Evolutionary conservation across 192 early-diverging fungal species (phyloP), one percentile per base, ranked within the genome.

Genomic region (Rhizophlyctis rosea): DNA sequence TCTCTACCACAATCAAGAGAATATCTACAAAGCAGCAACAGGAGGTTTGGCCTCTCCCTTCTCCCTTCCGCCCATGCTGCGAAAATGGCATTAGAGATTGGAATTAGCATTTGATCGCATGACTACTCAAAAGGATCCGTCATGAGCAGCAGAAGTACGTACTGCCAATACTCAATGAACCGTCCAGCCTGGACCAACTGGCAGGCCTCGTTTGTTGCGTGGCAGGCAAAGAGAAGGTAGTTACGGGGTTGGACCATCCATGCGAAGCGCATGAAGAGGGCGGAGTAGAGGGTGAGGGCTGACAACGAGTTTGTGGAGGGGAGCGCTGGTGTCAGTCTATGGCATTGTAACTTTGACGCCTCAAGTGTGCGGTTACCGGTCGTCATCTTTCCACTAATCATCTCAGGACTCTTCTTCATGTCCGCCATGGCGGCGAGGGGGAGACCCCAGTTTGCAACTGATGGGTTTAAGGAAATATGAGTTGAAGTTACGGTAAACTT

Each of bases 361-460:
- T n/a, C n/a, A n/a, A n/a, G 11, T 47, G 9, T 47, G 11, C 39
- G 47, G 14, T 49, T 67, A 88, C 87, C 88, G 18, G 67, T 63
- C 32, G 96, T 98, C 96, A 98, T 98, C 59, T 93, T 96, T 52
- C 90, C 90, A 30, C 86, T 88, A 70, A 98, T 98, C 66, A 89
- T 75, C 59, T 93, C 92, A 7, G 93, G 91, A 55, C 89, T 89
- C 71, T 94, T 91, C 59, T 88, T 83, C 55, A 83, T 86, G 70
- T 98, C 96, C 39, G 91, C 90, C 59, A 96, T 91, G 7, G 96
- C 96, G 31, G 94, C 95, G 29, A 98, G 59, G 48, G 96, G 96
- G 54, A 98, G 85, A 50, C 96, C 96, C 96, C 96, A 81, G 69
- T 81, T 81, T 24, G 80, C 80, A 14, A 81, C 74, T 70, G 39